phyloP scores from a whole-genome alignment of 352 stramenopile species.

The Pythium utonaiense region DNA sequence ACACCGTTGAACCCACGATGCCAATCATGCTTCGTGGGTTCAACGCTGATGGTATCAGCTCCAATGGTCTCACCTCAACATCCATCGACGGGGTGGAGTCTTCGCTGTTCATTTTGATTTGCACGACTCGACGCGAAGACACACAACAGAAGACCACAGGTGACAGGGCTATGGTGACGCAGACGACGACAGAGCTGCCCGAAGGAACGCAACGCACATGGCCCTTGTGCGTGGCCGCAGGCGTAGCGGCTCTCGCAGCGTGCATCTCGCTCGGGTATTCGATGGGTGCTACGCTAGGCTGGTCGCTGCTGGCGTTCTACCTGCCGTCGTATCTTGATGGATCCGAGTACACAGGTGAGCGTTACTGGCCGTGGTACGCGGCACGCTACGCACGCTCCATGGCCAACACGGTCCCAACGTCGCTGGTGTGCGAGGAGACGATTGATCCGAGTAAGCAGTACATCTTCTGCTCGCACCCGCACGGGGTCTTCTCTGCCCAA shows the following conservation, averaged over 20 bases:
- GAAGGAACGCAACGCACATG: conserved; percentile 21
- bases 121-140: too few relatives aligned
- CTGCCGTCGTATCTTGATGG: conserved; percentile 31
- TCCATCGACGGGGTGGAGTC: too few relatives aligned
- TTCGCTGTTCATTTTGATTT: too few relatives aligned
- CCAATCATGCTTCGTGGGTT: too few relatives aligned
- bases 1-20: too few relatives aligned
- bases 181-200: too few relatives aligned
- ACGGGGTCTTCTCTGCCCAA: conserved; percentile 67
- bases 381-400: conserved; percentile 31
- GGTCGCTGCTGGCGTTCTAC: conserved; percentile 23
- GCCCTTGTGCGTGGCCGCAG: conserved; percentile 20
- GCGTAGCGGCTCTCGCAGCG: conserved; percentile 19
- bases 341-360: conserved; percentile 25
- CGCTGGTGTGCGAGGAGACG: conserved; percentile 66
- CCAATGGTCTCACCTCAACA: too few relatives aligned
- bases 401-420: conserved; percentile 38
- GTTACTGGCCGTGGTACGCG: conserved; percentile 25
- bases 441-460: conserved; percentile 63
- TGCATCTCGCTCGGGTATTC: conserved; percentile 7
- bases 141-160: too few relatives aligned
- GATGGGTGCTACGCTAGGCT: conserved; percentile 13
- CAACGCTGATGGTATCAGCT: too few relatives aligned
- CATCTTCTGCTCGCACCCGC: conserved; percentile 77
- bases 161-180: too few relatives aligned